These are phyloP conservation scores for Apiotrichum laibachii DNA, from an alignment of 1,284 basidiomycete genomes.

Conservation along the genomic window DNA sequence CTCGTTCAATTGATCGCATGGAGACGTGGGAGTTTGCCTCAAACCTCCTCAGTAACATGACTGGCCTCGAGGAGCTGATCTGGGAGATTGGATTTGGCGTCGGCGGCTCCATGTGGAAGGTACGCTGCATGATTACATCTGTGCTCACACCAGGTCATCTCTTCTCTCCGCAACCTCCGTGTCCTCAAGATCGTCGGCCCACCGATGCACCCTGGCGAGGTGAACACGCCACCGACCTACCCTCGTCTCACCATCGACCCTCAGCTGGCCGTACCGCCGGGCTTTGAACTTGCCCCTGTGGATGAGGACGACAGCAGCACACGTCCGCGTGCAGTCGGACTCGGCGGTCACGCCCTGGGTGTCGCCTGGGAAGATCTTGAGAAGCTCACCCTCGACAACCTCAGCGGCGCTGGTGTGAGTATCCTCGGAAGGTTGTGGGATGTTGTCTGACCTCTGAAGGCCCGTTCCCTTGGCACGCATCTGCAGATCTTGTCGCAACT, in stretches of 20 bases:
- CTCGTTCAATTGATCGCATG: slow-evolving; percentile 12
- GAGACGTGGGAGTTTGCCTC: slow-evolving; percentile 18
- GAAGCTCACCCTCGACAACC: slow-evolving; percentile 15
- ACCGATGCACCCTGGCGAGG: slow-evolving; percentile 8
- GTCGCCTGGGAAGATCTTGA: slow-evolving; percentile 31
- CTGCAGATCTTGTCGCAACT: slow-evolving; percentile 19
- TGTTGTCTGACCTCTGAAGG: slow-evolving; percentile 16
- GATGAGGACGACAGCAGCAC: not conserved
- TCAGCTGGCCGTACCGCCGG: slow-evolving; percentile 5
- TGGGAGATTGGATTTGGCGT: slow-evolving; percentile 24
- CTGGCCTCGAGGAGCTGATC: slow-evolving; percentile 11
- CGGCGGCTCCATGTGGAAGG: slow-evolving; percentile 15
- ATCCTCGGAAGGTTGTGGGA: not conserved
- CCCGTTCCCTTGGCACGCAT: slow-evolving; percentile 25
- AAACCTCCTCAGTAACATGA: slow-evolving; percentile 10
- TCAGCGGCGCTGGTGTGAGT: slow-evolving; percentile 25
- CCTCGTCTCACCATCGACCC: slow-evolving; percentile 16
- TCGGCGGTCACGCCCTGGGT: slow-evolving; percentile 22
- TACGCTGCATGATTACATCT: not conserved
- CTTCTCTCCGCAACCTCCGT: slow-evolving; percentile 2
- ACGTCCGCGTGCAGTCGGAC: slow-evolving; percentile 12
- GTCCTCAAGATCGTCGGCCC: slow-evolving; percentile 10
- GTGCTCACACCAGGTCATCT: slow-evolving; percentile 11
- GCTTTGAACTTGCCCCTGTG: not conserved
- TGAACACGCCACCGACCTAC: slow-evolving; percentile 1